A percentile compares a stretch with the other conserved stretches of the same genome.
These are phyloP conservation scores for Mychonastes homosphaera DNA, from an alignment of 139 green algal species.

Conservation along the genomic window DNA sequence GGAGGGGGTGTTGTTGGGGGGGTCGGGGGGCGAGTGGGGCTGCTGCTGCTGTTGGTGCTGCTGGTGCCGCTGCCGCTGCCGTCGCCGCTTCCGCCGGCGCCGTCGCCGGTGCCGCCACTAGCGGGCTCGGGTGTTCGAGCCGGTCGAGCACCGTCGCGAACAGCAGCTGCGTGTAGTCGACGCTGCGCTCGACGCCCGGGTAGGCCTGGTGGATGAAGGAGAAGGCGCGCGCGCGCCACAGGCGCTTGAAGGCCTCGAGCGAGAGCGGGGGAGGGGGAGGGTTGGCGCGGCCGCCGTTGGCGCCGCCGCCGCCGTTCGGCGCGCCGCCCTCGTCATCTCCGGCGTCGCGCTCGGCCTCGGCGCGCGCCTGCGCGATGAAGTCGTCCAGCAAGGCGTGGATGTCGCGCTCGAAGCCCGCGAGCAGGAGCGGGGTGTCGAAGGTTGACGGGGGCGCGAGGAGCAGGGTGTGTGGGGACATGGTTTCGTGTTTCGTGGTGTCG, in stretches of 20 bases:
- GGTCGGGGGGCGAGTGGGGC: no score
- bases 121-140: slow-evolving; percentile 8
- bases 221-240: not conserved
- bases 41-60: no score
- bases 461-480: no score
- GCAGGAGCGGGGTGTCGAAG: no score
- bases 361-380: slow-evolving; percentile 1
- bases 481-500: no score
- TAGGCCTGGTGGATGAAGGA: slow-evolving; percentile 19
- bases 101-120: no score
- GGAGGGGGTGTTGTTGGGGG: no score
- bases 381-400: slow-evolving; percentile 11
- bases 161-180: slow-evolving; percentile 17
- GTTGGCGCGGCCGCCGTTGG: not conserved
- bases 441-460: no score
- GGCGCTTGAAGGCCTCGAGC: slow-evolving; percentile 7
- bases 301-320: not conserved
- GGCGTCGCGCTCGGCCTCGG: not conserved
- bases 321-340: not conserved
- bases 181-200: slow-evolving; percentile 10
- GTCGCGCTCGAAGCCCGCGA: slow-evolving; percentile 13
- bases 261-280: no score
- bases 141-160: slow-evolving; percentile 11
- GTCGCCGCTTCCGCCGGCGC: no score
- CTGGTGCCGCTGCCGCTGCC: no score